Evolutionary conservation across 768 basidiomycete genomes (phyloP), one percentile per base, ranked within the genome.

Genomic region (Kwoniella mangroviensis): DNA sequence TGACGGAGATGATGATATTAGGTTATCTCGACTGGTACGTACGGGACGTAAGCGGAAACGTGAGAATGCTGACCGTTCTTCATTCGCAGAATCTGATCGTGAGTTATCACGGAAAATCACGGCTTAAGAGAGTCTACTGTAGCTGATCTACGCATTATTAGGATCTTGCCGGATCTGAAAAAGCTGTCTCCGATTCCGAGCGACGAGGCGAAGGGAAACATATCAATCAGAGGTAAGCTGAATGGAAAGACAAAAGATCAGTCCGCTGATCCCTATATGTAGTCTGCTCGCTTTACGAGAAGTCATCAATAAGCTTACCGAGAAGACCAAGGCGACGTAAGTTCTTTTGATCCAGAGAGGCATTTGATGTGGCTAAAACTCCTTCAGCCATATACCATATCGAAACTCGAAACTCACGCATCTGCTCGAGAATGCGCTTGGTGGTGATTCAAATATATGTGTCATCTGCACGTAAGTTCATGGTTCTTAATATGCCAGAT

Each of bases 401-500:
- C 82, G 83, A 13, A 81, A 83, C 64, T 82, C 81, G 24, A 84
- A 84, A 54, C 78, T 84, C 54, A 84, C 83, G 4, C 79, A 83
- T 65, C 64, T 84, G 11, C 75, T 84, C 17, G 81, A 83, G 72
- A 82, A 82, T 66, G 82, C 83, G 3, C 72, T 84, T 2, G 80
- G 79, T 26, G 83, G 82, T 3, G 82, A 83, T 57, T 82, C 83
- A 19, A 79, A 82, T 53, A 82, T 84, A 56, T 83, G 82, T 43
- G 83, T 84, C 40, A 83, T 84, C 72, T 84, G 83, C 67, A 84
- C 83, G 43, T 77, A 42, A 66, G 75, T 72, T 34, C 51, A 57
- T 21, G 69, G 51, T 52, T 52, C 56, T 15, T 9, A 45, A 17
- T 53, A 26, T 41, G 22, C 53, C 13, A 22, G 10, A 34, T 15